Conservation (phyloP, 345 rosid genomes). For the Pistacia atlantica region DNA sequence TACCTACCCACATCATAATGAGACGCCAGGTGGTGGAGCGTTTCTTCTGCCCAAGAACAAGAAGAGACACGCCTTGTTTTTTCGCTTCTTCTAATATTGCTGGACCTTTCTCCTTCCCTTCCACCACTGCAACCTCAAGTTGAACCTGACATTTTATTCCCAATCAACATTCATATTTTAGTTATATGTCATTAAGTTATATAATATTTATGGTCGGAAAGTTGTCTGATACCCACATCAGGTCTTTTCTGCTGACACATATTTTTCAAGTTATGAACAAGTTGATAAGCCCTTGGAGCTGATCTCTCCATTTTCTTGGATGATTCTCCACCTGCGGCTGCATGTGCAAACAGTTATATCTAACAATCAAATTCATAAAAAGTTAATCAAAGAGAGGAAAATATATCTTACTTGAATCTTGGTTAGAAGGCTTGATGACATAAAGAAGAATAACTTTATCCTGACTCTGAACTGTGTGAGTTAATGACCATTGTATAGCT, state of each 20-base stretch:
- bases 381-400: not conserved
- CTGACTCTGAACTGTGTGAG: slow-evolving; percentile 78
- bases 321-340: slow-evolving; percentile 39
- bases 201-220: not conserved
- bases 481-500: slow-evolving; percentile 90
- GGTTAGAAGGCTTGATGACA: slow-evolving; percentile 57
- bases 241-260: slow-evolving; percentile 77
- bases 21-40: slow-evolving; percentile 79
- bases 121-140: slow-evolving; percentile 60
- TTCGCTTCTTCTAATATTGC: slow-evolving; percentile 80
- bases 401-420: slow-evolving; percentile 34
- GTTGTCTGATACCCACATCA: slow-evolving; percentile 47
- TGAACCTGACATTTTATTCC: slow-evolving; percentile 44
- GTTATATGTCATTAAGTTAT: not conserved
- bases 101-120: slow-evolving; percentile 84
- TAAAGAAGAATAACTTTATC: slow-evolving; percentile 73
- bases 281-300: slow-evolving; percentile 53
- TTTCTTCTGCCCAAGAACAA: slow-evolving; percentile 79
- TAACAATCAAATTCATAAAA: not conserved
- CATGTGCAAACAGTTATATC: not conserved
- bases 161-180: no score
- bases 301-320: slow-evolving; percentile 35
- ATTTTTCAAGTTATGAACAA: slow-evolving; percentile 53
- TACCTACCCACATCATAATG: slow-evolving; percentile 75
- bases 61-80: slow-evolving; percentile 57